Base-by-base conservation (phyloP, 495 filamentous ascomycete genomes). In the Venustampulla echinocandica region DNA sequence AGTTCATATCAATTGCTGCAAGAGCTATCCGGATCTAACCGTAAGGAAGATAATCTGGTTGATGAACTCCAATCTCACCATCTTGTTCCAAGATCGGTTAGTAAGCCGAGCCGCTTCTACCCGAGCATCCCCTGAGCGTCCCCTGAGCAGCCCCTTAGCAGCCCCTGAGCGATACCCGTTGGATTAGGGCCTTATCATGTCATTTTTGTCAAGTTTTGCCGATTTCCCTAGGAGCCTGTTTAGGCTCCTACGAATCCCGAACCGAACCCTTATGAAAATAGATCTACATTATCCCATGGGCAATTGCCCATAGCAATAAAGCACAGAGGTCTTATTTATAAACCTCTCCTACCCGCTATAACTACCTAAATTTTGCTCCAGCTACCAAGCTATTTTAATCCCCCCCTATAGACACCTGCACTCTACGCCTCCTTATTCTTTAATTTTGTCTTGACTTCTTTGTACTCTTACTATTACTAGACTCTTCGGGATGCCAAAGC, bases 131-230 rank as follows among this genome's bases (percentile, higher is more conserved):
- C 28, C 25, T 44, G 42, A 44, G n/a, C 25, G 34, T 15, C 14
- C 46, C 35, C 44, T 47, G 28, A 46, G 43, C 43, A 46, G 43
- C 22, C 43, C 43, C 43, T 46, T n/a, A 46, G 43, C 43, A 46
- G 27, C 22, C 10, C 40, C 21, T 27, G 21, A 25, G 13, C 39
- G 27, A 24, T 49, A 49, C 37, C 42, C 43, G 38, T 49, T 49
- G 19, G 46, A 37, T 43, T 49, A 49, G 30, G 46, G 46, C 46
- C 38, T 24, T 32, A 43, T 49, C 20, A 49, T 49, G 19, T 48
- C 36, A 49, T 42, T 49, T 49, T 49, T 42, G 27, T 49, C 33
- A 35, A 35, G 33, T 51, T 51, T 46, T 50, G 32, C 20, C 47
- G 42, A 46, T 51, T 11, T 40, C 40, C 30, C 33, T 35, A 14